Base-by-base conservation (phyloP, 2,329 filamentous ascomycete genomes). In the Ophiostoma novo-ulmi region DNA sequence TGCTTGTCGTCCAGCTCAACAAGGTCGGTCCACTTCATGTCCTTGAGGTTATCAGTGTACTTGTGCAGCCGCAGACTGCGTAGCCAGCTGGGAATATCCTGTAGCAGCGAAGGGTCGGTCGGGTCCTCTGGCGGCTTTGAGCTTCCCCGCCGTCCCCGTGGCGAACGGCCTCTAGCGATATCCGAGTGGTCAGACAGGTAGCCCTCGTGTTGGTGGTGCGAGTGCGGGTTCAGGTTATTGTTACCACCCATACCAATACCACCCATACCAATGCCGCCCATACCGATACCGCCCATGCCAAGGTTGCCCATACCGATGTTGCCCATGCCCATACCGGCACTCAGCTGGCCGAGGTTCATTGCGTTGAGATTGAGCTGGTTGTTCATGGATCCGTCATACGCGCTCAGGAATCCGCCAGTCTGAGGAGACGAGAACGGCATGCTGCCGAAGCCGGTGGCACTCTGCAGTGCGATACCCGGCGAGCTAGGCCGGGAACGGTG, bases 81-180 rank as follows among this genome's bases (percentile, higher is more conserved):
- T 77, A 99, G 87, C 95, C 95, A 99, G 79, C 89, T 91, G 70
- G 95, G 94, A 75, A 99, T 97, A 78, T 99, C 95, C 81, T 97
- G 92, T 75, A 99, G 85, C 72, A 99, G 86, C 61, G 86, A 89
- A 20, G 91, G 91, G 80, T 99, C 95, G 26, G 94, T 98, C 4
- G 95, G 95, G 77, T 99, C 95, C 84, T 99, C 95, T 66, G 95
- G 95, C 39, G 95, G 95, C 85, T 98, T 99, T 63, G 93, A 97
- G 84, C 91, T 97, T 74, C 95, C 95, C 75, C 95, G 87, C 74
- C 95, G 89, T 76, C 95, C 95, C 76, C 95, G 89, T 71, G 95
- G 95, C 72, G 94, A 98, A 71, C 95, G 89, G 68, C 95, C 95
- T 73, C 95, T 91, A 71, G 88, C 87, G 80, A 97, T 91, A 75